Evolutionary conservation across 116 monocot species (phyloP), one percentile per base, ranked within the genome.

Genomic region (Cymodocea nodosa): DNA sequence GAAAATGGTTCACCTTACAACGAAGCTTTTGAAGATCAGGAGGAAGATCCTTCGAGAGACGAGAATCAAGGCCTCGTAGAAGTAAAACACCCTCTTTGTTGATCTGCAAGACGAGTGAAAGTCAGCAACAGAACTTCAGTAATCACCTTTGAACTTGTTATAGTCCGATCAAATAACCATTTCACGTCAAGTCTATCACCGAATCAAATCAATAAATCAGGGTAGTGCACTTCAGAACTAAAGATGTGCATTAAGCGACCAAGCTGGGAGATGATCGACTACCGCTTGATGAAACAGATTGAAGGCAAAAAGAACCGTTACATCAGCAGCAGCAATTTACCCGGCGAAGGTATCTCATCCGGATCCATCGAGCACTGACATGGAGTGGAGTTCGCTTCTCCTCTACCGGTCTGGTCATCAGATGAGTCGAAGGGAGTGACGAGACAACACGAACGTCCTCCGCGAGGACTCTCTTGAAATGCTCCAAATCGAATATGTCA

Each of bases 11-110:
- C 64, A 84, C 94, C 83, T 95, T 95, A 85, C 95, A 95, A 44
- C 95, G 81, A 49, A 95, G 95, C 75, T 90, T 95, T 63, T 95
- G 95, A 8, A 95, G 85, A 74, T 95, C 90, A 18, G 75, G 44
- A 44, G 87, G 85, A 20, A 95, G 87, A 59, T 95, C 81, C 65
- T 95, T 95, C 15, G 95, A 85, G 35, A 95, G 87, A 49, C 85
- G 84, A 13, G 90, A 90, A 74, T 95, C 90, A 49, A 95, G 78
- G 50, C 95, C 95, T 9, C 87, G 80, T 13, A 95, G 71, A 19
- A 95, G 87, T 20, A 95, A 71, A 58, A 95, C 90, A 20, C 90
- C 95, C 65, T 90, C 90, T 73, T 67, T 81, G 69, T 84, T 90
- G 18, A 94, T 78, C 92, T 92, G 76, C 73, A 79, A 68, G 24